A percentile compares a stretch with the other conserved stretches of the same genome.
Conservation (phyloP, 2,329 filamentous ascomycete species). For the Aspergillus clavatus region DNA sequence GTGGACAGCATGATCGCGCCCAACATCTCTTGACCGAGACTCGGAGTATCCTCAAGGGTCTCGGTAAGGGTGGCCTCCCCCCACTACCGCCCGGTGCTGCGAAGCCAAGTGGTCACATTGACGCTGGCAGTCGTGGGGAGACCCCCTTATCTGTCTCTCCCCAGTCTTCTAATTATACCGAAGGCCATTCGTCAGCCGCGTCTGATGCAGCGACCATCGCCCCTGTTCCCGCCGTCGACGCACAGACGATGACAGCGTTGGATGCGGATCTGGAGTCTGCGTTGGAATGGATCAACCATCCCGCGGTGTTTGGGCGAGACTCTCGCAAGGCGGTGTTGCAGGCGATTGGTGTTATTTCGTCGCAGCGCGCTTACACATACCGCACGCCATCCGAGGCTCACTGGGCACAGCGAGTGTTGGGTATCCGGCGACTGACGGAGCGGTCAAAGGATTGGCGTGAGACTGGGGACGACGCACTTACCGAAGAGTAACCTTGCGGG, state of each 20-base stretch:
- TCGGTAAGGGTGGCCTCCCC: conserved; percentile 90
- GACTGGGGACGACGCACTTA: conserved; percentile 67
- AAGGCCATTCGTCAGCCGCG: conserved; percentile 29
- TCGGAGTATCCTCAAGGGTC: conserved; percentile 86
- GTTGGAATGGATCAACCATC: conserved; percentile 96
- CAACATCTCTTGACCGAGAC: conserved; percentile 91
- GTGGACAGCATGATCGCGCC: conserved; percentile 88
- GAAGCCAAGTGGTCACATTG: conserved; percentile 44
- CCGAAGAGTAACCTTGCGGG: conserved; percentile 46
- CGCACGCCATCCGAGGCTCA: conserved; percentile 82
- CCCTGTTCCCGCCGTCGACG: conserved; percentile 72
- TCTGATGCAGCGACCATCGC: conserved; percentile 45
- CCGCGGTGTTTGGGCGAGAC: conserved; percentile 88
- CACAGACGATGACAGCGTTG: conserved; percentile 73
- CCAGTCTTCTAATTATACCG: conserved; percentile 31
- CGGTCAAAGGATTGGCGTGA: conserved; percentile 90
- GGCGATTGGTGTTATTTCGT: conserved; percentile 93
- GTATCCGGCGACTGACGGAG: conserved; percentile 76
- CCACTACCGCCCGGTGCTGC: conserved; percentile 62
- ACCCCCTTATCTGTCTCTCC: conserved; percentile 38
- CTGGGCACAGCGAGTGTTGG: conserved; percentile 78
- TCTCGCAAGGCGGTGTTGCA: conserved; percentile 93
- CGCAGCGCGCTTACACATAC: conserved; percentile 90
- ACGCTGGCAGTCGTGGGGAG: conserved; percentile 36
- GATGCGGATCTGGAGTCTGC: conserved; percentile 87